A percentile compares a stretch with the other conserved stretches of the same genome.
Conservation (phyloP, 78 protist genomes). For the Dictyostelium citrinum region DNA sequence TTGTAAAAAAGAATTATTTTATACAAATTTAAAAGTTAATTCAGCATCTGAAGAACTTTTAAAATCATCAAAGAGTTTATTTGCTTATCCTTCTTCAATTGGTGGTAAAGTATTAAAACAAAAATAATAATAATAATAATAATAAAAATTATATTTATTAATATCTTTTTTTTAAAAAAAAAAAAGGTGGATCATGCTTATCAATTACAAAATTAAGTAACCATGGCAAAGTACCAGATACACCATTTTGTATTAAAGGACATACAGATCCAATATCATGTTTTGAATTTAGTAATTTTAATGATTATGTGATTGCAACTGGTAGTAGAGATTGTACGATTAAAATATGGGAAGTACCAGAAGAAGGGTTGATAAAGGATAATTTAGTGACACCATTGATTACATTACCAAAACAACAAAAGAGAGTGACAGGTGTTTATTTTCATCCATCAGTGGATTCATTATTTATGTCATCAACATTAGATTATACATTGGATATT, state of each 20-base stretch:
- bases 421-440: slow-evolving; percentile 79
- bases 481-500: slow-evolving; percentile 78
- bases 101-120: slow-evolving; percentile 28
- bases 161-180: background rate
- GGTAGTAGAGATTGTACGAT: slow-evolving; percentile 94
- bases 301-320: slow-evolving; percentile 92
- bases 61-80: slow-evolving; percentile 54
- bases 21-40: slow-evolving; percentile 68
- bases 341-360: slow-evolving; percentile 94
- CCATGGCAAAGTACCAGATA: slow-evolving; percentile 67
- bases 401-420: slow-evolving; percentile 86
- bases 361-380: slow-evolving; percentile 81
- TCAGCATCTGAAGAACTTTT: slow-evolving; percentile 40
- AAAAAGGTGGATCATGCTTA: slow-evolving; percentile 74
- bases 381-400: slow-evolving; percentile 38
- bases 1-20: slow-evolving; percentile 70
- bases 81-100: slow-evolving; percentile 66
- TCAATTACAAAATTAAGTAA: slow-evolving; percentile 17
- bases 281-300: slow-evolving; percentile 93
- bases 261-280: slow-evolving; percentile 92
- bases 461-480: slow-evolving; percentile 82
- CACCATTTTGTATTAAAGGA: slow-evolving; percentile 83
- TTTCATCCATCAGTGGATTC: slow-evolving; percentile 94
- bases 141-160: background rate
- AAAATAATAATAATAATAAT: no score